Base-by-base conservation (phyloP, 2,329 filamentous ascomycete species). In the Leptosphaerulina australis region DNA sequence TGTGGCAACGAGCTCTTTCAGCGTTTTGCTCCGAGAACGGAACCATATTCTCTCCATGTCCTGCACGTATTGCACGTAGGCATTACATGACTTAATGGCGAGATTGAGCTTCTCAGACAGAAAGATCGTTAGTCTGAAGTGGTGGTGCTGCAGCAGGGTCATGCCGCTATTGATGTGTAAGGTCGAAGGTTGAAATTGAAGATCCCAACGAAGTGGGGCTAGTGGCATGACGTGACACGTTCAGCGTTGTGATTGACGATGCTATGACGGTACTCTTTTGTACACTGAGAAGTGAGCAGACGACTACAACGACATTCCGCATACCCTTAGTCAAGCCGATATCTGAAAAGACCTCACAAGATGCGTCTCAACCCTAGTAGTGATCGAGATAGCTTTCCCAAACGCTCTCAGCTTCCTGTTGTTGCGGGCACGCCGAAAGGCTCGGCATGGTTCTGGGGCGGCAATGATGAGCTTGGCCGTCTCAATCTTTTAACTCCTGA, bases 401-500 rank as follows among this genome's bases (percentile, higher is more conserved):
- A 57, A 36, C 62, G 59, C 15, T 40, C 60, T 21, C 45, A 57
- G 9, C 51, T 64, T 8, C 62, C 60, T 14, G 36, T 62, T 25
- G 40, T 64, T 21, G 53, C 62, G 3, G 60, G 62, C 4, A 66
- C 63, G 17, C 60, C 59, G 31, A 50, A 55, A 11, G 55, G 51
- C 2, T 54, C 60, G 24, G 59, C 60, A 8, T 64, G 62, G 62
- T 60, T 64, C 44, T 65, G 63, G 63, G 62, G 60, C 18, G 58
- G 60, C 12, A 49, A 41, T 30, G 59, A 64, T 47, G 59, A 60
- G 67, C 74, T 87, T 2, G 85, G 84, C 8, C 82, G 81, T 18
- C 67, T 87, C 15, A 87, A 87, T 64, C 77, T 83, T 21, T 75
- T 87, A 11, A 85, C 81, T 0, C 75, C 83, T 41, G 73, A 78